Evolutionary conservation across 2,329 filamentous ascomycete genomes (phyloP), one percentile per base, ranked within the genome.

Genomic region (Sphaerostilbella broomeana): DNA sequence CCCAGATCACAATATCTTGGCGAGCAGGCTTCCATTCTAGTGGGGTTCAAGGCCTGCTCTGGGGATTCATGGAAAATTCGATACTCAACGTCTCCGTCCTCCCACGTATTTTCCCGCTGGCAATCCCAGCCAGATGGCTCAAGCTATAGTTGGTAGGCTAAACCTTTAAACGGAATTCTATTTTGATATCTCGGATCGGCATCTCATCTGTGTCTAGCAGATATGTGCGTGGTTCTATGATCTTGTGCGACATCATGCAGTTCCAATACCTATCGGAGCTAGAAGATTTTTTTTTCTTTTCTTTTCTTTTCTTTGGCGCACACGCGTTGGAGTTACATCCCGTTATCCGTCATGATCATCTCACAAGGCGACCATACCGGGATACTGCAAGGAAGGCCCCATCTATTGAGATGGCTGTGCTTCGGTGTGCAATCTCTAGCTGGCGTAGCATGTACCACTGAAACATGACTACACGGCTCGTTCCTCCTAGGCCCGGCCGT

Each of bases 401-500:
- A 86, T 9, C 74, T 74, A 47, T 71, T 63, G 35, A 77, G 64
- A 64, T 78, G 84, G 39, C 58, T 67, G 43, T 64, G 59, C 49
- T 62, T 69, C 49, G 68, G 65, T 2, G 77, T 68, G 16, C 72
- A 69, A 15, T 68, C 63, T 15, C 35, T 36, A 13, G 41, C 41
- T 22, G 41, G 41, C 26, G 30, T 43, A 32, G 42, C 84, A 62
- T 82, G 88, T 20, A 89, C 75, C 4, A 73, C 84, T 9, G 78
- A 79, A 4, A 83, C 70, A 54, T 85, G n/a, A 84, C 80, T 80
- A 86, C 25, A 65, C 69, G 19, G 67, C 70, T 50, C 75, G 65
- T 0, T 75, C 80, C 30, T 68, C 65, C 38, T 64, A 63, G 24
- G 88, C 57, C 18, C 75, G 78, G 46, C 74, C 69, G 54, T 79